These are phyloP conservation scores for Ascobolus immersus DNA, from an alignment of 495 filamentous ascomycete genomes.

Conservation along the genomic window DNA sequence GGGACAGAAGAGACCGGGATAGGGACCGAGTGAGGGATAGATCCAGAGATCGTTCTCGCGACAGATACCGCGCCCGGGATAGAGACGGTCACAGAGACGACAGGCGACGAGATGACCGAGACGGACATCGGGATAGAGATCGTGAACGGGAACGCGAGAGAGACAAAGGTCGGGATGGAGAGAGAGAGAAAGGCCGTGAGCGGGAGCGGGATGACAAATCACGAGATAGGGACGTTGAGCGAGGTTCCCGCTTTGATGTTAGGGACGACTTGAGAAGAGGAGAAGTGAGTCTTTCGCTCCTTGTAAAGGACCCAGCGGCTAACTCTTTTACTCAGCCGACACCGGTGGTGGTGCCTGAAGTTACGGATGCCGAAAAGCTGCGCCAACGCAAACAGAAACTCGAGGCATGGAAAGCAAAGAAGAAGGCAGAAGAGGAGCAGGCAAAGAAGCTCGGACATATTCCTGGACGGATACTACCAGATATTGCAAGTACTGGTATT, in stretches of 20 bases:
- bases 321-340: too few relatives aligned
- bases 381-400: conserved; percentile 60
- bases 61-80: conserved; percentile 39
- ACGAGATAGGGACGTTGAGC: conserved; percentile 41
- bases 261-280: conserved; percentile 22
- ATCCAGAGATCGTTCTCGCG: conserved; percentile 29
- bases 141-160: conserved; percentile 19
- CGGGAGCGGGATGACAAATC: conserved; percentile 40
- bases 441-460: conserved; percentile 36
- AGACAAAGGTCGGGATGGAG: conserved; percentile 55
- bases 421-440: conserved; percentile 48
- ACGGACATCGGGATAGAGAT: conserved; percentile 27
- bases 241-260: conserved; percentile 20
- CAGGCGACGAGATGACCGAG: conserved; percentile 34
- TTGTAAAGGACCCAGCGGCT: too few relatives aligned
- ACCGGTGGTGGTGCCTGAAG: too few relatives aligned
- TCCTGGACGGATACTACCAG: conserved; percentile 34
- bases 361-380: conserved; percentile 60
- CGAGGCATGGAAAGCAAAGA: conserved; percentile 79
- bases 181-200: conserved; percentile 48
- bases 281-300: conserved; percentile 35
- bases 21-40: conserved; percentile 22
- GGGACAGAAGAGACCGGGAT: conserved; percentile 35
- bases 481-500: conserved; percentile 22
- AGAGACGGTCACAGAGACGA: conserved; percentile 34